Percentiles rank a stretch among this genome's conserved stretches.
Evolutionary conservation across 2,329 filamentous ascomycete genomes (phyloP).

Genomic region (Aspergillus alliaceus): DNA sequence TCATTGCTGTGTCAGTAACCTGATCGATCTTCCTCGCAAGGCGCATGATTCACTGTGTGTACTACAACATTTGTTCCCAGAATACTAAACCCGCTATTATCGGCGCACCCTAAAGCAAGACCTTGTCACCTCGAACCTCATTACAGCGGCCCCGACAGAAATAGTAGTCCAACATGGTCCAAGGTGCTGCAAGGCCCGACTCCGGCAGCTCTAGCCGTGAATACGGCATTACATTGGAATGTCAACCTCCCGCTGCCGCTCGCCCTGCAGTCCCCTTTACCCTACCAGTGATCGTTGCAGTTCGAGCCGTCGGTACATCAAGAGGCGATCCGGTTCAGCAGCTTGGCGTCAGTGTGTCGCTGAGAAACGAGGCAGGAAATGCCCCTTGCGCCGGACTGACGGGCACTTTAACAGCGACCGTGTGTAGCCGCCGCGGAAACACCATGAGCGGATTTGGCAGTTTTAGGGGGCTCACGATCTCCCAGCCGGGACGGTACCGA

Average conservation of each 20-base stretch:
- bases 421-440: conserved; percentile 31
- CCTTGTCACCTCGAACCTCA: background rate
- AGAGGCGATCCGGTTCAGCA: conserved; percentile 23
- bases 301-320: conserved; percentile 28
- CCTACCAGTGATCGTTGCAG: conserved; percentile 31
- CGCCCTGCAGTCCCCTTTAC: conserved; percentile 29
- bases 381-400: conserved; percentile 21
- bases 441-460: conserved; percentile 31
- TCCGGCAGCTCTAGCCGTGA: conserved; percentile 24
- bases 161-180: conserved; percentile 19
- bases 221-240: conserved; percentile 32
- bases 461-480: conserved; percentile 28
- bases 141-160: background rate
- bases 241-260: conserved; percentile 26
- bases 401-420: conserved; percentile 32
- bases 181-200: conserved; percentile 1
- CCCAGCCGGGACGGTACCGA: conserved; percentile 29
- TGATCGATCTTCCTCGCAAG: background rate
- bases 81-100: background rate
- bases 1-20: background rate
- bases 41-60: background rate
- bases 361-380: conserved; percentile 28
- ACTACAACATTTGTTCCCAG: background rate
- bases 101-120: background rate
- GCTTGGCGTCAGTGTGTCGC: conserved; percentile 27